Base-by-base conservation (phyloP, 2,329 filamentous ascomycete species). In the Metarhizium rileyi region DNA sequence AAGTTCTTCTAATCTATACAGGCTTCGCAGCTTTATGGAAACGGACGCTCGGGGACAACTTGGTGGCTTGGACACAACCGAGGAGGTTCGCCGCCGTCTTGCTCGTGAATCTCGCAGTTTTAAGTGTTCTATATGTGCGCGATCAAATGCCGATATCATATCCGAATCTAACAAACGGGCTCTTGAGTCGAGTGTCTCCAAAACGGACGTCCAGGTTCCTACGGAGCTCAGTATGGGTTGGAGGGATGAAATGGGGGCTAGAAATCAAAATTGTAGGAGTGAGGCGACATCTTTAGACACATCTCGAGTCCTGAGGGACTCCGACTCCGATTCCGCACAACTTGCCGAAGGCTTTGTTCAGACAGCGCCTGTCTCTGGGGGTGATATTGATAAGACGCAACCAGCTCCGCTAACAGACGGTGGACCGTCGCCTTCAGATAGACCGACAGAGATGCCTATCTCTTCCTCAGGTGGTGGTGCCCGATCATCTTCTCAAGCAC, bases 21-120 rank as follows among this genome's bases (percentile, higher is more conserved):
- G 70, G 14, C 80, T 97, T 45, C 73, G 93, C 49, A 86, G 81
- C 58, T 96, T 96, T 67, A 97, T 98, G 90, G 90, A 94, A 65
- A 90, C 86, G 3, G 87, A 91, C 57, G 83, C 87, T 8, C 81
- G 80, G 58, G 93, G 93, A 1, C 93, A 97, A 71, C 73, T 98
- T 1, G 93, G 93, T 12, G 93, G 93, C 0, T 74, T 97, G 59
- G 90, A 96, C 56, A 84, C 84, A 3, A 79, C 72, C 25, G 82
- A 84, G 18, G 75, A 74, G 5, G 80, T 87, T 46, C 74, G 91
- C 49, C 76, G 76, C 59, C 71, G 78, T 43, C 77, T 93, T 59
- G 93, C 93, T 4, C 70, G 63, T 44, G 80, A 85, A 59, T 89
- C 83, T 52, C 66, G 67, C 1, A 62, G 57, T 0, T 96, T 83